Evolutionary conservation across 2,329 filamentous ascomycete species (phyloP), one percentile per base, ranked within the genome.

Genomic region (Claviceps paspali): DNA sequence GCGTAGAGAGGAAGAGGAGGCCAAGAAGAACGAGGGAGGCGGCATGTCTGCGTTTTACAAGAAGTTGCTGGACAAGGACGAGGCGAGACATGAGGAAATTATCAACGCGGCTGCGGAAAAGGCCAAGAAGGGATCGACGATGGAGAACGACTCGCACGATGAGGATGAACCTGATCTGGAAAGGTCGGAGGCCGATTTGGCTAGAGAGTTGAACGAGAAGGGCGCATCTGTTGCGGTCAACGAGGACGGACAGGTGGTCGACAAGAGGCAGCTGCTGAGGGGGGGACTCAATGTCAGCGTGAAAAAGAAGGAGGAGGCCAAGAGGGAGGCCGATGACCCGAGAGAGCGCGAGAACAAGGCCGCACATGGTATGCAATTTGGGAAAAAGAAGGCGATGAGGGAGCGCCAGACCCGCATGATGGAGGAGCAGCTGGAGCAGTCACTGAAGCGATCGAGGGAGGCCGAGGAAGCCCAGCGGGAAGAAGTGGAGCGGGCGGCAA

Each of bases 21-120:
- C 70, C 18, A 69, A 68, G 53, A 76, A 76, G 54, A 78, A 78
- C 43, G 68, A 75, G 45, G 49, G 46, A 2, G 66, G 69, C n/a
- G 80, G 81, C 29, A 83, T 91, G 79, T 74, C 75, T 38, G 78
- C 73, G 2, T 88, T 91, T 52, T 86, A 87, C 56, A 77, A 76
- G 52, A 74, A 76, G 41, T 64, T 88, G 55, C 65, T 91, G 46
- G 71, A 82, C 35, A 71, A 74, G 47, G 76, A 74, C 41, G 82
- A 88, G 49, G 63, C 72, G 56, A 67, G 73, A 43, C 81, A 87
- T 53, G 70, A 74, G 2, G 76, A 82, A 49, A 68, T 76, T 17
- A 64, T 85, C 39, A 76, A 77, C 48, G 80, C 81, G 3, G 77
- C 74, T 0, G 73, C 76, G 46, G 66, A 71, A 43, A 60, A 56